A percentile compares a stretch with the other conserved stretches of the same genome.
phyloP scores from a whole-genome alignment of 148 eudicot genomes.

The Camellia granthamiana region DNA sequence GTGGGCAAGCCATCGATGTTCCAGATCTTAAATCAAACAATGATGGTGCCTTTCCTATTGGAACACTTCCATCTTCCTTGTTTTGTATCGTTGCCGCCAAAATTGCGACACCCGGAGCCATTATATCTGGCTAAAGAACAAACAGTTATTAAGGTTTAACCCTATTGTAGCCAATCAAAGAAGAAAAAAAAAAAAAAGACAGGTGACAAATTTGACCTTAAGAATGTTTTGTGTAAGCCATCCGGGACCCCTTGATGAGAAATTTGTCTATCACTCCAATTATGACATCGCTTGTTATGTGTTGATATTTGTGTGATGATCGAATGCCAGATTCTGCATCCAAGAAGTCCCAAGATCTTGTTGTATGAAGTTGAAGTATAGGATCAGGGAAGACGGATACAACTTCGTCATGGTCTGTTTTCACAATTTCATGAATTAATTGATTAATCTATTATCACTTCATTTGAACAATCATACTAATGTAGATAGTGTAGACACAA shows the following conservation, averaged over 20 bases:
- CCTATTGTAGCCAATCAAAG: not conserved
- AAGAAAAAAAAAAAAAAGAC: not conserved
- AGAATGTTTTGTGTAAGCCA: constrained; percentile 58
- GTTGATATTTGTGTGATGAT: constrained; percentile 1
- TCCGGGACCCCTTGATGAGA: constrained; percentile 76
- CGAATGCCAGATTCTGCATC: constrained; percentile 32
- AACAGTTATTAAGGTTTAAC: not conserved
- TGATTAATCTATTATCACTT: not conserved
- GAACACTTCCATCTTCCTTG: constrained; percentile 26
- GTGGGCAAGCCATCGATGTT: constrained; percentile 89
- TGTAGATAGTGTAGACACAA: too few relatives aligned
- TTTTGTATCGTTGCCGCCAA: constrained; percentile 52
- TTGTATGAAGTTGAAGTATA: constrained; percentile 53
- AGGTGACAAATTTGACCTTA: constrained; percentile 34
- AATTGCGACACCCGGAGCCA: constrained; percentile 74
- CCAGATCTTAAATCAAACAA: constrained; percentile 53
- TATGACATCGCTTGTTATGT: constrained; percentile 40
- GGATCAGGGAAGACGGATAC: constrained; percentile 67
- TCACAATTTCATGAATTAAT: not conserved
- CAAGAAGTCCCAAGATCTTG: constrained; percentile 69
- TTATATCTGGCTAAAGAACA: constrained; percentile 55
- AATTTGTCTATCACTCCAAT: constrained; percentile 68
- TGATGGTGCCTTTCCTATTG: constrained; percentile 30
- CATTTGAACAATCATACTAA: too few relatives aligned
- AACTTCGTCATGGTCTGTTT: constrained; percentile 51